Evolutionary conservation across 495 filamentous ascomycete species (phyloP).

Genomic region (Aspergillus egyptiacus): DNA sequence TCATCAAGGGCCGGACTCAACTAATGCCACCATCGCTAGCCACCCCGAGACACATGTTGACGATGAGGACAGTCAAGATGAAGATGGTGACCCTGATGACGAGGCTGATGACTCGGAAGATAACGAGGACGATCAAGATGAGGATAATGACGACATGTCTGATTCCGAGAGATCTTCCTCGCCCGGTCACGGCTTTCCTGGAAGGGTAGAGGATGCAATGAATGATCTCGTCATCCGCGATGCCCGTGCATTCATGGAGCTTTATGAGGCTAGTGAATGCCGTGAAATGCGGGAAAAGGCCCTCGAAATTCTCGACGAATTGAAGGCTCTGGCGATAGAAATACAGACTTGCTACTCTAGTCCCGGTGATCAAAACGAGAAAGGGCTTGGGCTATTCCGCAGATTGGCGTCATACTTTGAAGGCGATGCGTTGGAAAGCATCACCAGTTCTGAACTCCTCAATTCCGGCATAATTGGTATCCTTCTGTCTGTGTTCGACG

Average conservation of each 20-base stretch:
- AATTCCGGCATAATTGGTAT: conserved; percentile 83
- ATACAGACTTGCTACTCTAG: conserved; percentile 59
- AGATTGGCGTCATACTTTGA: conserved; percentile 84
- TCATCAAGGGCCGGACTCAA: conserved; percentile 6
- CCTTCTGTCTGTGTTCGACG: conserved; percentile 74
- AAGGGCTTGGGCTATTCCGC: conserved; percentile 59
- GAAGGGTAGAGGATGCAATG: conserved; percentile 53
- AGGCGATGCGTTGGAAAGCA: conserved; percentile 78
- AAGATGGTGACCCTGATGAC: conserved; percentile 47
- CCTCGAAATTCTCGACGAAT: conserved; percentile 60
- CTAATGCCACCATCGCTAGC: background rate
- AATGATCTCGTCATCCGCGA: conserved; percentile 67
- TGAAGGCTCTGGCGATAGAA: conserved; percentile 64
- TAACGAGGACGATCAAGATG: conserved; percentile 57
- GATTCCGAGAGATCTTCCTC: conserved; percentile 61
- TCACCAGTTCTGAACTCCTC: conserved; percentile 94
- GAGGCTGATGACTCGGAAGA: conserved; percentile 50
- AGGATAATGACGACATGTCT: conserved; percentile 58
- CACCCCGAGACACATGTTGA: conserved; percentile 23
- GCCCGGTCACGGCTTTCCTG: conserved; percentile 37
- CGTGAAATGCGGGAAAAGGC: conserved; percentile 73
- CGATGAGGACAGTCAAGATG: conserved; percentile 50
- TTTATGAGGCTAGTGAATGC: conserved; percentile 71
- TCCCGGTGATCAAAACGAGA: conserved; percentile 43
- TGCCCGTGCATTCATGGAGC: conserved; percentile 75